These are phyloP conservation scores for Penicillium desertorum DNA, from an alignment of 495 filamentous ascomycete genomes.

Conservation along the genomic window DNA sequence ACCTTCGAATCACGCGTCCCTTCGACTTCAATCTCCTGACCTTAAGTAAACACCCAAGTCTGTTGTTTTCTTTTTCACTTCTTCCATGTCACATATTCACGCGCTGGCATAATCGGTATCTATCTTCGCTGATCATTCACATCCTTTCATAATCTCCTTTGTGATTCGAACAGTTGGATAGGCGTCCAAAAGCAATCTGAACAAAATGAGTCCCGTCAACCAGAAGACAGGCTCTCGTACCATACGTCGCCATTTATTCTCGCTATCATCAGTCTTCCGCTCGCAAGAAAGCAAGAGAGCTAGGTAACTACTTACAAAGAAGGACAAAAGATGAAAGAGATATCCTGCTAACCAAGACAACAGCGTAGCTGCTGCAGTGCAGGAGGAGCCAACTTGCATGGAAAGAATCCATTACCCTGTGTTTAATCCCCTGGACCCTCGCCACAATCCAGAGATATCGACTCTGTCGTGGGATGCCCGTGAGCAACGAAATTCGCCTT, in stretches of 20 bases:
- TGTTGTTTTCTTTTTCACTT: not conserved
- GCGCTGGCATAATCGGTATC: not conserved
- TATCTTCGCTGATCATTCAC: not conserved
- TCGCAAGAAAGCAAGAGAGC: slow-evolving; percentile 16
- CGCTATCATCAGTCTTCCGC: slow-evolving; percentile 23
- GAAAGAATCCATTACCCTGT: slow-evolving; percentile 41
- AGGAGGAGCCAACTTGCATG: slow-evolving; percentile 25
- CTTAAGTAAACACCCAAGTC: not conserved
- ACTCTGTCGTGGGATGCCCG: slow-evolving; percentile 10
- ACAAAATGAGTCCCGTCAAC: not conserved
- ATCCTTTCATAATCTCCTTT: not conserved
- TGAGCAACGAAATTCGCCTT: slow-evolving; percentile 13
- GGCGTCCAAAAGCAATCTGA: not conserved
- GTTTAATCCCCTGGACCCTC: slow-evolving; percentile 37
- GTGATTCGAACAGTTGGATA: not conserved
- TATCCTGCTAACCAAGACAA: not conserved
- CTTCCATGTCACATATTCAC: not conserved
- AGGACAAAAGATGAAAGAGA: not conserved
- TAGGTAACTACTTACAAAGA: slow-evolving; percentile 20
- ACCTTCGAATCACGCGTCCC: not conserved
- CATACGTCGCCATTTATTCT: slow-evolving; percentile 12
- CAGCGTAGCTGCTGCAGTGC: slow-evolving; percentile 10
- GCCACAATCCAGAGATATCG: slow-evolving; percentile 32
- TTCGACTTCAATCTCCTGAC: not conserved
- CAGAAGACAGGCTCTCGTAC: not conserved